These are phyloP conservation scores for Athelia psychrophila DNA, from an alignment of 1,284 basidiomycete species.

Conservation along the genomic window DNA sequence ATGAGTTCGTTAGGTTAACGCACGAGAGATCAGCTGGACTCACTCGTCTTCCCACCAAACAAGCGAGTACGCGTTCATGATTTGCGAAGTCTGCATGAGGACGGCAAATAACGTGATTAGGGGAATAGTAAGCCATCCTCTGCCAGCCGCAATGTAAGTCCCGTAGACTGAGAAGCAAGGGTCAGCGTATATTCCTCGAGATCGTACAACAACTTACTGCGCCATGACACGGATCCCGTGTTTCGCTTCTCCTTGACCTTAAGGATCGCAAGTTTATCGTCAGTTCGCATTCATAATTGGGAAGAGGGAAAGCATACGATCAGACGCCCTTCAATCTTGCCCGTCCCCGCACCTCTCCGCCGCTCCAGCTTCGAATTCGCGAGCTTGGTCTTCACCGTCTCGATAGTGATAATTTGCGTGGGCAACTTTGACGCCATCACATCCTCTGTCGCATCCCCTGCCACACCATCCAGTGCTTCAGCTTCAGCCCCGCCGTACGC, in stretches of 20 bases:
- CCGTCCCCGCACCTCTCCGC: constrained; percentile 51
- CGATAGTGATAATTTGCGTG: constrained; percentile 14
- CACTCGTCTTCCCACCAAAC: constrained; percentile 74
- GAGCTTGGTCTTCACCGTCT: constrained; percentile 39
- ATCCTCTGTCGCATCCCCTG: constrained; percentile 23
- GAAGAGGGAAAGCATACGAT: constrained; percentile 27
- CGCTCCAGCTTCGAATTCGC: constrained; percentile 20
- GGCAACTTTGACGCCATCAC: constrained; percentile 8
- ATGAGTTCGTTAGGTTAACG: neutral
- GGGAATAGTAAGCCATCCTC: constrained; percentile 55
- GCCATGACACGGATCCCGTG: constrained; percentile 61
- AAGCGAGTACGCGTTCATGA: constrained; percentile 57
- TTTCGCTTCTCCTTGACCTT: constrained; percentile 54
- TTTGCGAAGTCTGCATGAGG: constrained; percentile 62
- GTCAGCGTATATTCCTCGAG: neutral
- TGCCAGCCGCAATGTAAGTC: constrained; percentile 65
- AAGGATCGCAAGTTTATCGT: no score
- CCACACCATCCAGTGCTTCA: constrained; percentile 24
- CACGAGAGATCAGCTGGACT: constrained; percentile 18
- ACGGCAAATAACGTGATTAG: constrained; percentile 52
- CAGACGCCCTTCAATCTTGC: constrained; percentile 60
- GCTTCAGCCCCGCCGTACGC: constrained; percentile 63
- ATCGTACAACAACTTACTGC: constrained; percentile 33
- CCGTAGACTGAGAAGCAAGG: constrained; percentile 52
- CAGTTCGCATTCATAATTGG: no score